Conservation (phyloP, 345 rosid genomes). For the Citrus sp. region DNA sequence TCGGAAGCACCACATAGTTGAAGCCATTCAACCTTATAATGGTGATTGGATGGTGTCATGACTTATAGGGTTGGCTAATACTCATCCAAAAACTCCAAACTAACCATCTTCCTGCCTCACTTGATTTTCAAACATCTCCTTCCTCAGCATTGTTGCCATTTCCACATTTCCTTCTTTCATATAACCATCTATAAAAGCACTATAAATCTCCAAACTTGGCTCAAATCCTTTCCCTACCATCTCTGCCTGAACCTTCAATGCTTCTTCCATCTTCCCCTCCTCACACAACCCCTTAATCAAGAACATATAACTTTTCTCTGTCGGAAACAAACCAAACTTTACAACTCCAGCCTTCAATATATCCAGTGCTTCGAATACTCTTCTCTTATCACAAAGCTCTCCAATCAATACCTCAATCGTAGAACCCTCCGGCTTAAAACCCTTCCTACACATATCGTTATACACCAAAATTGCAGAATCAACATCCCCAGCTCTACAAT, state of each 20-base stretch:
- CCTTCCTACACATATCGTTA: slow-evolving; percentile 56
- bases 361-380: slow-evolving; percentile 52
- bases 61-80: not conserved
- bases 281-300: slow-evolving; percentile 57
- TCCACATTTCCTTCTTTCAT: slow-evolving; percentile 44
- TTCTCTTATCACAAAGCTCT: slow-evolving; percentile 40
- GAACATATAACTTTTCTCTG: slow-evolving; percentile 52
- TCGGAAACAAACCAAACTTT: slow-evolving; percentile 38
- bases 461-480: slow-evolving; percentile 52
- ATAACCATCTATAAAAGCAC: slow-evolving; percentile 61
- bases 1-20: not conserved
- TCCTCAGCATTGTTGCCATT: slow-evolving; percentile 49
- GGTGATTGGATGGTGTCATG: not conserved
- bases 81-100: not conserved
- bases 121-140: slow-evolving; percentile 54
- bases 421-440: slow-evolving; percentile 41
- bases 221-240: slow-evolving; percentile 81
- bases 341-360: slow-evolving; percentile 37
- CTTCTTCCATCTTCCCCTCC: slow-evolving; percentile 65
- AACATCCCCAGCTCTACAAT: slow-evolving; percentile 52
- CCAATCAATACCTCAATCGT: slow-evolving; percentile 45
- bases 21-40: not conserved
- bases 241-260: slow-evolving; percentile 70
- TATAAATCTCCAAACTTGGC: slow-evolving; percentile 51
- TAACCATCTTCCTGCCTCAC: slow-evolving; percentile 18